Base-by-base conservation (phyloP, 139 green algal species). In the Tetradesmus lagerheimii region DNA sequence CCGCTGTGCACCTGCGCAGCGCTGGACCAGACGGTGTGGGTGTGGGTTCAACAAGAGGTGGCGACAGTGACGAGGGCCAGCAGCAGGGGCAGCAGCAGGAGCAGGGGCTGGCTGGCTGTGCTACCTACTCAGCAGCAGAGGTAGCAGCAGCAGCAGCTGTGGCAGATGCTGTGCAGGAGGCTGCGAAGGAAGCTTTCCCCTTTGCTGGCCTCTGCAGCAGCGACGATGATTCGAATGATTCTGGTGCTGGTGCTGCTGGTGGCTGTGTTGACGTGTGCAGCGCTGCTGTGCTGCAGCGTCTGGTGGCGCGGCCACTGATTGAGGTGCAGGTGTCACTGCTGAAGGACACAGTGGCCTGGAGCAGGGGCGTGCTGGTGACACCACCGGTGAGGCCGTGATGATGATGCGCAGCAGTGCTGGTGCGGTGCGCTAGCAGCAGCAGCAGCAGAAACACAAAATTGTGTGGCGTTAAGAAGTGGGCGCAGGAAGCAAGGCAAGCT, bases 351-450 rank as follows among this genome's bases (percentile, higher is more conserved):
- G 64, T 85, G 15, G 34, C 77, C 18, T 93, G 90, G 90, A 64
- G 82, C 43, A 47, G 81, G 1, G 90, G 90, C 41, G 66, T 93
- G 86, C 86, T 93, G 71, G 71, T 86, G 34, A 93, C 86, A n/a
- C 90, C 90, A 18, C 71, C 86, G 23, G 87, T 91, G 62, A 31
- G 87, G 57, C 35, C 14, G 11, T 41, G 25, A 1, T 71, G 2
- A 20, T 41, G 74, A 23, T 27, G 37, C 35, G 8, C 9, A 1
- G 37, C 31, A 47, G 18, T 43, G n/a, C 6, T 45, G 74, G 11
- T 11, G 18, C 23, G 34, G n/a, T n/a, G n/a, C n/a, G n/a, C n/a
- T n/a, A 80, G 37, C 31, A 80, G n/a, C 35, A 43, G 6, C n/a
- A 80, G 74, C n/a, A 80, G 9, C 5, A 29, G 11, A 47, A 34